These are phyloP conservation scores for Debaryomyces udenii DNA, from an alignment of 1,139 yeast genomes.

Conservation along the genomic window DNA sequence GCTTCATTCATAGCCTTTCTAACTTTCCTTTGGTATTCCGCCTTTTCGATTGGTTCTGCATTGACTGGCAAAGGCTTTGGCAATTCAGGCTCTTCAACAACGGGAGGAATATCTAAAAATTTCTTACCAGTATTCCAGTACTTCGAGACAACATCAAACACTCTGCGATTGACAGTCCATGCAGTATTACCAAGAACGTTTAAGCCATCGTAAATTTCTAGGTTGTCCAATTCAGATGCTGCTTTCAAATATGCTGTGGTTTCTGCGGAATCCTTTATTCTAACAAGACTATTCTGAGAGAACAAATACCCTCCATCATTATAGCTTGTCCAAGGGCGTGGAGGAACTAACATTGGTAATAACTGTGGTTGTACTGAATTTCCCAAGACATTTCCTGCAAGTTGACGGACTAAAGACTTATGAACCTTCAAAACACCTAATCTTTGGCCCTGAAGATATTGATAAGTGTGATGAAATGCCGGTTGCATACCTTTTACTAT, in stretches of 20 bases:
- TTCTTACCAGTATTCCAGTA: slow-evolving; percentile 87
- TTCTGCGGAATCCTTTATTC: slow-evolving; percentile 87
- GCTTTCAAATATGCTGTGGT: slow-evolving; percentile 86
- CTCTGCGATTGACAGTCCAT: slow-evolving; percentile 84
- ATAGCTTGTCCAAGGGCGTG: slow-evolving; percentile 83
- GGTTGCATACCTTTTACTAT: slow-evolving; percentile 75
- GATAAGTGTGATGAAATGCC: slow-evolving; percentile 88
- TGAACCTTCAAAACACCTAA: slow-evolving; percentile 84
- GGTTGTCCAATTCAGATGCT: slow-evolving; percentile 70
- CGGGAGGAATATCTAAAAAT: slow-evolving; percentile 80
- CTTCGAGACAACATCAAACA: slow-evolving; percentile 69
- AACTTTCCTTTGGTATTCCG: slow-evolving; percentile 67
- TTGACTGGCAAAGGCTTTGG: slow-evolving; percentile 69
- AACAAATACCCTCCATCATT: slow-evolving; percentile 84
- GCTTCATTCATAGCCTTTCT: slow-evolving; percentile 61
- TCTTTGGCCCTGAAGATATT: slow-evolving; percentile 75
- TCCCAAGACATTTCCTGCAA: slow-evolving; percentile 68
- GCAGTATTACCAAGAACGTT: slow-evolving; percentile 87
- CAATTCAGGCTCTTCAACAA: slow-evolving; percentile 53
- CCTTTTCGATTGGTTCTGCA: slow-evolving; percentile 71
- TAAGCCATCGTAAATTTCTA: slow-evolving; percentile 75
- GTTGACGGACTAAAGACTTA: slow-evolving; percentile 61
- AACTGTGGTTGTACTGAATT: slow-evolving; percentile 83
- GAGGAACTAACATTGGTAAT: slow-evolving; percentile 90
- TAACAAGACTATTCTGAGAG: slow-evolving; percentile 62